Conservation (phyloP, 73 alveolate species). For the Uronychia binucleata region DNA sequence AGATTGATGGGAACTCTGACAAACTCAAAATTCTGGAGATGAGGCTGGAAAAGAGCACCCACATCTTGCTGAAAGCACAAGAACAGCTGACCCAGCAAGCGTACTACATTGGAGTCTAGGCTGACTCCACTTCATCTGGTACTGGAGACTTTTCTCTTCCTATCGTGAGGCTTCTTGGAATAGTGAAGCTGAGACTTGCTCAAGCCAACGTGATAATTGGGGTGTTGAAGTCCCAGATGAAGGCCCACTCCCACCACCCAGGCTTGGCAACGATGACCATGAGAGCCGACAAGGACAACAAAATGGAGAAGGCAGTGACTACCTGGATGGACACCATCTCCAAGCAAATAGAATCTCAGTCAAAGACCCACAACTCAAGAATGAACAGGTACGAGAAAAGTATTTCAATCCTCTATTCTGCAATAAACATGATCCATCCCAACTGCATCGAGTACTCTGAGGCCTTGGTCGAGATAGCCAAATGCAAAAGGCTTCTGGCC, state of each 20-base stretch:
- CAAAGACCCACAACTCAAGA: slow-evolving; percentile 61
- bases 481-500: slow-evolving; percentile 81
- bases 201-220: slow-evolving; percentile 55
- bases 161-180: slow-evolving; percentile 54
- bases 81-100: slow-evolving; percentile 50
- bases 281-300: slow-evolving; percentile 21
- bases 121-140: slow-evolving; percentile 5
- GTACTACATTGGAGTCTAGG: slow-evolving; percentile 19
- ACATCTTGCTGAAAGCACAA: slow-evolving; percentile 49
- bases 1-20: neutral
- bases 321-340: slow-evolving; percentile 61
- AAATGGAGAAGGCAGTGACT: slow-evolving; percentile 36
- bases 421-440: slow-evolving; percentile 82
- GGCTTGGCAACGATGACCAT: slow-evolving; percentile 2
- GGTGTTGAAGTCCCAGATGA: slow-evolving; percentile 24
- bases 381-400: slow-evolving; percentile 88
- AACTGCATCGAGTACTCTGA: slow-evolving; percentile 76
- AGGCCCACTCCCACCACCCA: slow-evolving; percentile 15
- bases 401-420: slow-evolving; percentile 77
- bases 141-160: slow-evolving; percentile 46
- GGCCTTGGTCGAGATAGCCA: slow-evolving; percentile 81
- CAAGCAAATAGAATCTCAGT: slow-evolving; percentile 59
- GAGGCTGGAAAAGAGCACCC: slow-evolving; percentile 50
- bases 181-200: slow-evolving; percentile 56
- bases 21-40: slow-evolving; percentile 3